A percentile compares a stretch with the other conserved stretches of the same genome.
These are phyloP conservation scores for Mycena pura DNA, from an alignment of 768 basidiomycete genomes.

Conservation along the genomic window DNA sequence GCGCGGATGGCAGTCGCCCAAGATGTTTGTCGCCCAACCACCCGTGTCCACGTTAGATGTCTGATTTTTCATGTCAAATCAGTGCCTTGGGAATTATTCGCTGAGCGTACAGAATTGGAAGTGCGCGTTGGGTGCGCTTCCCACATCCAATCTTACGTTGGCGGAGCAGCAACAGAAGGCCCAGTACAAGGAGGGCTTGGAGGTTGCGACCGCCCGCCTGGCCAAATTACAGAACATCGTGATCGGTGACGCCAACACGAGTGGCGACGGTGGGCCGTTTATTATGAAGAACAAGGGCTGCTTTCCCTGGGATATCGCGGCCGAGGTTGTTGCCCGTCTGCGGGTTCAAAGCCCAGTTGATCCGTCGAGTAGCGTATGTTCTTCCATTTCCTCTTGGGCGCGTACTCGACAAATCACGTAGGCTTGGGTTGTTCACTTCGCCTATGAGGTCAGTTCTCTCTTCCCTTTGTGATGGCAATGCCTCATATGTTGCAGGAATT, in stretches of 20 bases:
- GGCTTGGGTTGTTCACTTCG: conserved; percentile 29
- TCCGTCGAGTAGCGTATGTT: conserved; percentile 12
- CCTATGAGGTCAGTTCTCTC: conserved; percentile 19
- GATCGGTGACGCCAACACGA: not conserved
- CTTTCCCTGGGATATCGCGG: conserved; percentile 29
- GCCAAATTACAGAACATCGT: not conserved
- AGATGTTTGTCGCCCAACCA: conserved; percentile 24
- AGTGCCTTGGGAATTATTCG: conserved; percentile 9
- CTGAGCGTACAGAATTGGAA: conserved; percentile 20
- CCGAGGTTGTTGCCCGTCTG: conserved; percentile 13
- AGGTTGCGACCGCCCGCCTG: conserved; percentile 1
- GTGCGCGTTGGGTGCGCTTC: conserved; percentile 20
- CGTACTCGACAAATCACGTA: not conserved
- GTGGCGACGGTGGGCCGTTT: too few relatives aligned
- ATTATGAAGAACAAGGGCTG: conserved; percentile 1
- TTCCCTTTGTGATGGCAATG: not conserved
- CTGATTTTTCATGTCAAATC: not conserved
- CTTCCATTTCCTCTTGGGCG: not conserved
- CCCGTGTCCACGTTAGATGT: not conserved
- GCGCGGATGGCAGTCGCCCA: conserved; percentile 24
- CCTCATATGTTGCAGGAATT: conserved; percentile 7
- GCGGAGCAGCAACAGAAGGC: conserved; percentile 18
- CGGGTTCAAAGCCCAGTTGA: conserved; percentile 2
- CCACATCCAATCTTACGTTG: conserved; percentile 9
- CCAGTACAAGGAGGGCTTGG: conserved; percentile 23